Conservation (phyloP, 306 rosid species). For the Prunus mongolica region DNA sequence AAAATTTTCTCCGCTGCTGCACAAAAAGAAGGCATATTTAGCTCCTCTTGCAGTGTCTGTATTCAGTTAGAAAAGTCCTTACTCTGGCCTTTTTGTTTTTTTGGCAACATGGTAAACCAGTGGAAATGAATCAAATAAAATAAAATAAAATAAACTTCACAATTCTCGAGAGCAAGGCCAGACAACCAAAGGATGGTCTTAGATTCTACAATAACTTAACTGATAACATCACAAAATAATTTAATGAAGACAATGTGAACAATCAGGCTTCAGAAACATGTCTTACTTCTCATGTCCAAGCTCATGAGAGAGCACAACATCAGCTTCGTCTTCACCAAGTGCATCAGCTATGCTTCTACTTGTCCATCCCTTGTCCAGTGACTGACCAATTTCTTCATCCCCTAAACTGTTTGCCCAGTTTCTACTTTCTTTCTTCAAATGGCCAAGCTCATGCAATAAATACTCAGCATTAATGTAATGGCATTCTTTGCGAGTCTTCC, state of each 20-base stretch:
- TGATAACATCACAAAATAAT: background rate
- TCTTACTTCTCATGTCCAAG: constrained; percentile 53
- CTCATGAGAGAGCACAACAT: constrained; percentile 66
- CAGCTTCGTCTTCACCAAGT: constrained; percentile 99
- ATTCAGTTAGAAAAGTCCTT: background rate
- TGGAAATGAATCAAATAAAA: background rate
- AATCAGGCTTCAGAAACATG: constrained; percentile 20
- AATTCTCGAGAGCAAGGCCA: background rate
- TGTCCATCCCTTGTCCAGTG: constrained; percentile 46
- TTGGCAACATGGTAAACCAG: background rate
- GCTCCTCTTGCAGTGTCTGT: constrained; percentile 14
- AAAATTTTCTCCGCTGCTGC: constrained; percentile 35
- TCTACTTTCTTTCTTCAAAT: constrained; percentile 50
- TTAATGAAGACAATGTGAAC: background rate
- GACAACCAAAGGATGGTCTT: background rate
- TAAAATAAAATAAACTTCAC: background rate
- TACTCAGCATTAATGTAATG: constrained; percentile 84
- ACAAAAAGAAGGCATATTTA: constrained; percentile 11
- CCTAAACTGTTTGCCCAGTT: constrained; percentile 43
- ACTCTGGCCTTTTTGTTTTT: background rate
- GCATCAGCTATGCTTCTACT: constrained; percentile 82
- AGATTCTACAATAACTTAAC: background rate
- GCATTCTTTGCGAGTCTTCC: constrained; percentile 94
- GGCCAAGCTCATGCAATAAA: constrained; percentile 73
- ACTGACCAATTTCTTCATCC: constrained; percentile 46